A percentile compares a stretch with the other conserved stretches of the same genome.
These are phyloP conservation scores for Kalanchoe fedtschenkoi DNA, from an alignment of 164 flowering plant genomes.

Conservation along the genomic window DNA sequence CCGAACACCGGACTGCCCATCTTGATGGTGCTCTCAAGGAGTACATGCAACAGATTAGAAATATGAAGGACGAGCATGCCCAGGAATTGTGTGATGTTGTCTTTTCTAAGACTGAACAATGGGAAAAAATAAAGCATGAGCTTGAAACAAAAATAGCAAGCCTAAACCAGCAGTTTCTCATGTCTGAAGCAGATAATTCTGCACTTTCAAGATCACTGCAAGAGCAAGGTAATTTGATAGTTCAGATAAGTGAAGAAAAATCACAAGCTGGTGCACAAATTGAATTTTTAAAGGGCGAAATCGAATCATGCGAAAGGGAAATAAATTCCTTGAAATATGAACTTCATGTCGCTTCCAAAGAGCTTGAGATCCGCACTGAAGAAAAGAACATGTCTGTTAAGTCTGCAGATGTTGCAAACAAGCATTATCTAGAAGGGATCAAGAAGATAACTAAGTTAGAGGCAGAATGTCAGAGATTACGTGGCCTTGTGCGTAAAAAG, in stretches of 20 bases:
- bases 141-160: conserved; percentile 52
- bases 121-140: conserved; percentile 63
- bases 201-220: conserved; percentile 82
- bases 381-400: conserved; percentile 88
- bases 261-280: conserved; percentile 81
- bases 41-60: conserved; percentile 92
- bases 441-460: conserved; percentile 89
- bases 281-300: conserved; percentile 55
- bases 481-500: conserved; percentile 90
- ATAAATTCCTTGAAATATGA: conserved; percentile 87
- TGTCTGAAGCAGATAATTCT: conserved; percentile 69
- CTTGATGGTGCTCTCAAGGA: conserved; percentile 97
- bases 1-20: conserved; percentile 84
- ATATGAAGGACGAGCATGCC: conserved; percentile 86
- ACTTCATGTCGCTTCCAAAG: conserved; percentile 66
- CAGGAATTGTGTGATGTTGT: conserved; percentile 66
- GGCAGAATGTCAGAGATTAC: conserved; percentile 92
- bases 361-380: conserved; percentile 91
- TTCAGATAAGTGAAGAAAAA: conserved; percentile 77
- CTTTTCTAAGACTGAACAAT: conserved; percentile 56
- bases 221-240: conserved; percentile 72
- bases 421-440: conserved; percentile 80
- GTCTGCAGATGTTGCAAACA: conserved; percentile 84
- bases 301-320: conserved; percentile 78
- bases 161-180: conserved; percentile 67